Base-by-base conservation (phyloP, 148 eudicot genomes). In the Talinum fruticosum region DNA sequence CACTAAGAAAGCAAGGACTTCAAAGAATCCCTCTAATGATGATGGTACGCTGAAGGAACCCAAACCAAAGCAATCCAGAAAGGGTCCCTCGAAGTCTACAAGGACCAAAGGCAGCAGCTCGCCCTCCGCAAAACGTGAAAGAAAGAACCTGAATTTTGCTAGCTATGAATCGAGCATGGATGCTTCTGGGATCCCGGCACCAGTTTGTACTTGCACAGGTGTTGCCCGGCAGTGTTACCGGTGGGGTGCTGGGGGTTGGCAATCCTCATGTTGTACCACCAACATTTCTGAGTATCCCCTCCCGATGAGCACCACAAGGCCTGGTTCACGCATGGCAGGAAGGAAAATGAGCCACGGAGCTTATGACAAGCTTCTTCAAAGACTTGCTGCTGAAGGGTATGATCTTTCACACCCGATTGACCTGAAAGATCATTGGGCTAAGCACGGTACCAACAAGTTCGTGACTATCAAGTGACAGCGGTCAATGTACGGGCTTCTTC, bases 331-430 rank as follows among this genome's bases (percentile, higher is more conserved):
- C 3, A 76, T 83, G 12, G 77, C 84, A 36, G 95, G 92, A 34
- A 83, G 95, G 84, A 91, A 89, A 79, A 91, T 91, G 95, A 89
- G 82, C 80, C 79, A 74, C 59, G 95, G 92, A 54, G 90, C 92
- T 28, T 91, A 83, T 41, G 81, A 74, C 45, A 91, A 91, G 51
- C 89, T 91, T 79, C 76, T 91, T 10, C 84, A 83, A 75, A 85
- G 86, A 73, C 88, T 91, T 67, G 79, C 86, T 74, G 76, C 79
- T 67, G 88, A 91, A 69, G 92, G 91, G 23, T 79, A 74, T 36
- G 89, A 89, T 88, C 88, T 91, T 49, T 69, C 87, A 24, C 76
- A 66, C 24, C 86, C 95, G 0, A 79, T 91, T 78, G 95, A 91
- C 84, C 80, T 91, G 62, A 90, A 86, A 80, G 77, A 83, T 76